phyloP scores from a whole-genome alignment of 73 alveolate genomes.

The Paramecium biaurelia region DNA sequence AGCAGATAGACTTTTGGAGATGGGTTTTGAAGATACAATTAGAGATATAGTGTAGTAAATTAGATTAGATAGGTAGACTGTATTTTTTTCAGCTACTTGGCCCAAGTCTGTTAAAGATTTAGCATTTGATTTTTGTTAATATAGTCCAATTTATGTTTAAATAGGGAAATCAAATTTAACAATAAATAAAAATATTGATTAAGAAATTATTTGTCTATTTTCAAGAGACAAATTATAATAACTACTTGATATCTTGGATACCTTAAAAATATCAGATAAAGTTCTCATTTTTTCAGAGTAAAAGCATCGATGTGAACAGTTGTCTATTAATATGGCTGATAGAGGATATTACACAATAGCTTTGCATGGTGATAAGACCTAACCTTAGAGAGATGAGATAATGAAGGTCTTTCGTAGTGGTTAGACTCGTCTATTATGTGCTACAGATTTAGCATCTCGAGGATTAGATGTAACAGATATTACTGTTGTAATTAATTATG shows the following conservation, averaged over 20 bases:
- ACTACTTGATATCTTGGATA: constrained; percentile 46
- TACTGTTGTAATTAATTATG: constrained; percentile 86
- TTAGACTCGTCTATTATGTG: constrained; percentile 77
- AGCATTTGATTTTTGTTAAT: constrained; percentile 74
- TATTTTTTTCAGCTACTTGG: constrained; percentile 80
- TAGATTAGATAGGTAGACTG: constrained; percentile 73
- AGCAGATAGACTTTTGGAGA: constrained; percentile 84
- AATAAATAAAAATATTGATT: constrained; percentile 44
- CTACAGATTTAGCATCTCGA: constrained; percentile 96
- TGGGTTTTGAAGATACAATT: constrained; percentile 81
- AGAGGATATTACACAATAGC: constrained; percentile 71
- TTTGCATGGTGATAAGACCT: constrained; percentile 91
- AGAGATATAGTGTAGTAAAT: constrained; percentile 67
- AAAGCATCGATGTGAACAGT: constrained; percentile 80
- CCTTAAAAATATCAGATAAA: constrained; percentile 63
- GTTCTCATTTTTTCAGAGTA: constrained; percentile 83
- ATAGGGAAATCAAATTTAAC: constrained; percentile 71
- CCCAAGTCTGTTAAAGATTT: constrained; percentile 71
- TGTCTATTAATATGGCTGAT: constrained; percentile 64
- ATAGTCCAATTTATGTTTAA: constrained; percentile 67
- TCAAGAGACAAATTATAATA: constrained; percentile 73
- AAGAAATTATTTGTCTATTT: constrained; percentile 23
- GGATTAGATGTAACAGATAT: constrained; percentile 93
- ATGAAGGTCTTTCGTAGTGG: constrained; percentile 73
- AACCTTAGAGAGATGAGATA: constrained; percentile 75